Evolutionary conservation across 139 green algal genomes (phyloP).

Genomic region (Auxenochlorella pyrenoidosa): DNA sequence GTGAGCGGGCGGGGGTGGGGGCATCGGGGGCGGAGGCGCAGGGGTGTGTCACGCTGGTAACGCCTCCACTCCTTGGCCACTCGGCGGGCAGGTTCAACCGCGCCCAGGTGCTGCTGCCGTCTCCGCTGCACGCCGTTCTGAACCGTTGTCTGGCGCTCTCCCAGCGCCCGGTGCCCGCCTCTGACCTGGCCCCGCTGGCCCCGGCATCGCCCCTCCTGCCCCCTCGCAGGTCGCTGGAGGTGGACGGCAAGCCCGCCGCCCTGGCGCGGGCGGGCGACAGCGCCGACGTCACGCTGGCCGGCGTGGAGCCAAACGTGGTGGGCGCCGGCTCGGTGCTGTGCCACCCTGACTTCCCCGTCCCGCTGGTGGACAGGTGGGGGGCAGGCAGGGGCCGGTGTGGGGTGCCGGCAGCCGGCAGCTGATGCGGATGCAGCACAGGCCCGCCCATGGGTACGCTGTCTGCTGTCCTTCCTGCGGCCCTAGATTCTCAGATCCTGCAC

Average conservation of each 20-base stretch:
- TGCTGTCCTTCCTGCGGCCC: too few relatives aligned
- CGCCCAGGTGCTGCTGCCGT: too few relatives aligned
- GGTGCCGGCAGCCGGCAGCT: too few relatives aligned
- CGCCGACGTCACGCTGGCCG: slow-evolving; percentile 78
- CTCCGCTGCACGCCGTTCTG: too few relatives aligned
- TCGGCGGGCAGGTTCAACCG: too few relatives aligned
- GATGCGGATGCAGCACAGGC: too few relatives aligned
- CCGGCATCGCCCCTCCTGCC: neutral
- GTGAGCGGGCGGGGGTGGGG: slow-evolving; percentile 32
- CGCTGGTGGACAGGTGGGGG: slow-evolving; percentile 55
- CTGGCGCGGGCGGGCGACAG: slow-evolving; percentile 83
- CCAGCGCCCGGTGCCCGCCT: neutral
- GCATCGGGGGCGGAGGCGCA: too few relatives aligned
- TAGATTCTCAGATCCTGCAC: too few relatives aligned
- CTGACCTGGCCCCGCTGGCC: neutral
- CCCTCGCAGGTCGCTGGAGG: slow-evolving; percentile 49
- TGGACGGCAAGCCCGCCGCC: slow-evolving; percentile 30
- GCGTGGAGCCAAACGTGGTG: slow-evolving; percentile 55
- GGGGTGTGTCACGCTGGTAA: too few relatives aligned
- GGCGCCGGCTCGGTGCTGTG: slow-evolving; percentile 56
- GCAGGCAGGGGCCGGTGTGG: neutral
- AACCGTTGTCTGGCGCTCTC: neutral
- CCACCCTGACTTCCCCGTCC: slow-evolving; percentile 81
- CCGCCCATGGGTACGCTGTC: too few relatives aligned
- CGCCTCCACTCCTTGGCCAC: too few relatives aligned